These are phyloP conservation scores for Colletotrichum sp. DNA, from an alignment of 2,329 filamentous ascomycete genomes.

Conservation along the genomic window DNA sequence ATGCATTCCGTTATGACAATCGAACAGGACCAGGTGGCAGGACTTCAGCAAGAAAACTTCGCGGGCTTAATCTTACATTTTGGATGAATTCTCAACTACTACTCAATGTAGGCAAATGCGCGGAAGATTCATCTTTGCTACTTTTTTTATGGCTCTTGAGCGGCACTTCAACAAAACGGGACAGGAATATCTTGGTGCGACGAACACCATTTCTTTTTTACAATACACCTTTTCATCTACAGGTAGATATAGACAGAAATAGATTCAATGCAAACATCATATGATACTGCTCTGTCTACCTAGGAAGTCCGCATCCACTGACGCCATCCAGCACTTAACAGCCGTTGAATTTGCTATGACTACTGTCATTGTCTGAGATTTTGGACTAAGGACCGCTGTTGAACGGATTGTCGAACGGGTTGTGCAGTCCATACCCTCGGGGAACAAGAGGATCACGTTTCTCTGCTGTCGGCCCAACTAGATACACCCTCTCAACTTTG, in stretches of 20 bases:
- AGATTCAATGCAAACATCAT: neutral
- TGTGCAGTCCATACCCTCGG: fast-evolving
- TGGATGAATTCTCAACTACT: neutral
- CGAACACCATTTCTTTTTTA: fast-evolving
- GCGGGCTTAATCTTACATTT: fast-evolving
- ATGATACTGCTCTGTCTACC: neutral
- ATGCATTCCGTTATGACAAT: fast-evolving
- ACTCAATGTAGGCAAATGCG: neutral
- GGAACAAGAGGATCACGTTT: neutral
- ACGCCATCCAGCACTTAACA: neutral
- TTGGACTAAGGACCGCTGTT: neutral
- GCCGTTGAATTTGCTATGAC: too few species aligned
- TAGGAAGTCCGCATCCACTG: fast-evolving
- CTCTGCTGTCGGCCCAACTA: neutral
- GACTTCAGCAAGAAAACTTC: fast-evolving
- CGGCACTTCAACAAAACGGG: neutral
- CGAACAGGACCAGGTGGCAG: fast-evolving
- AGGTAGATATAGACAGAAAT: fast-evolving
- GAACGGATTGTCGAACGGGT: neutral
- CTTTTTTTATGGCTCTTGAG: neutral
- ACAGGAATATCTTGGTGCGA: fast-evolving
- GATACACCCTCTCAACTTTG: neutral
- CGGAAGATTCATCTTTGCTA: neutral
- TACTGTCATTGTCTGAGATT: neutral
- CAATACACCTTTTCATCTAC: neutral